A percentile compares a stretch with the other conserved stretches of the same genome.
These are phyloP conservation scores for Pythium diclinum DNA, from an alignment of 352 stramenopile species.

Conservation along the genomic window DNA sequence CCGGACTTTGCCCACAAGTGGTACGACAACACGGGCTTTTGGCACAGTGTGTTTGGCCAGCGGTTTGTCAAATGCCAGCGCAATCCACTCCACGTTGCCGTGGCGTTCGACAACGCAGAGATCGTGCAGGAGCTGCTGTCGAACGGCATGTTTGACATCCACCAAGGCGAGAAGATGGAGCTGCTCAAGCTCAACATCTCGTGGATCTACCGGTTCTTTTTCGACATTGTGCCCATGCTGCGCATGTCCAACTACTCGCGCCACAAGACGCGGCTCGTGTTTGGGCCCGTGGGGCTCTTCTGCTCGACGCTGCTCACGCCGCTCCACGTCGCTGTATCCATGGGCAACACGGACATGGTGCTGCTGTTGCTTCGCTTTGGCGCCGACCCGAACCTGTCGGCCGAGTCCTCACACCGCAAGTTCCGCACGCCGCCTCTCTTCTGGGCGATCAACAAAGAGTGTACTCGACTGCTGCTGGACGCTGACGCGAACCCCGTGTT, in stretches of 20 bases:
- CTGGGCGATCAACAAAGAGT: conserved; percentile 70
- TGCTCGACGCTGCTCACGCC: conserved; percentile 66
- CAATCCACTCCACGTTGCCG: conserved; percentile 74
- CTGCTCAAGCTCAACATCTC: conserved; percentile 59
- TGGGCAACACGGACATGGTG: conserved; percentile 67
- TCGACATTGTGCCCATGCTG: conserved; percentile 57
- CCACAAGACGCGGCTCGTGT: conserved; percentile 39
- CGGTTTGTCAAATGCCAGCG: conserved; percentile 44
- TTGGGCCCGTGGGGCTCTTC: conserved; percentile 56
- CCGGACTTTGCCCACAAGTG: conserved; percentile 62
- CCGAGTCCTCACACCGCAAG: conserved; percentile 50
- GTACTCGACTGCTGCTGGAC: conserved; percentile 55
- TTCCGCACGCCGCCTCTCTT: conserved; percentile 67
- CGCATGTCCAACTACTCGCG: conserved; percentile 42
- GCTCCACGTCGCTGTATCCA: conserved; percentile 68
- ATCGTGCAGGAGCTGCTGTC: conserved; percentile 62
- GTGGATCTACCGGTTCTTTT: conserved; percentile 67
- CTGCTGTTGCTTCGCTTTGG: conserved; percentile 56
- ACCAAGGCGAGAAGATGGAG: conserved; percentile 74
- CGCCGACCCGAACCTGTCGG: conserved; percentile 54
- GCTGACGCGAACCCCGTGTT: conserved; percentile 67
- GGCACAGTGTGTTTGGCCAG: conserved; percentile 18
- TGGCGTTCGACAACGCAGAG: conserved; percentile 67
- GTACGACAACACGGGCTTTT: conserved; percentile 41
- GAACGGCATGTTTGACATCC: conserved; percentile 61